Conservation (phyloP, 179 eudicot species). For the Corrigiola litoralis region DNA sequence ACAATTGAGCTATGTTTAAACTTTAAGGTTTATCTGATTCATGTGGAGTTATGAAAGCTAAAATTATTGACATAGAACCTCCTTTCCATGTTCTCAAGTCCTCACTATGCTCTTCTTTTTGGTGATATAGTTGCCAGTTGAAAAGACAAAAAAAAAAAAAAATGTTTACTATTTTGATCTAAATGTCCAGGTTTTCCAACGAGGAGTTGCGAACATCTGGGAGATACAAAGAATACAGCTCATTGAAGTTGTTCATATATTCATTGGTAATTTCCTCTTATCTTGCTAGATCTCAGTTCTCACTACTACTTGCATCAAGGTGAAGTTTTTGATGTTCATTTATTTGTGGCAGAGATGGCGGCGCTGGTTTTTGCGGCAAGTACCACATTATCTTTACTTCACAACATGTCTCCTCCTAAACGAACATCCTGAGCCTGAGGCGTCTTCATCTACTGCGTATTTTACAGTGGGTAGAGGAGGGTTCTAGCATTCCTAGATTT, state of each 20-base stretch:
- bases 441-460: background rate
- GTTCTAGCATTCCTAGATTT: background rate
- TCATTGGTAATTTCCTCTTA: conserved; percentile 23
- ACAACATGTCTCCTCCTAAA: conserved; percentile 78
- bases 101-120: background rate
- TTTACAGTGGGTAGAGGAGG: too few species aligned
- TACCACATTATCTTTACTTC: conserved; percentile 45
- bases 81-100: too few species aligned
- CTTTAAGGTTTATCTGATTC: too few species aligned
- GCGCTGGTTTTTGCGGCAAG: conserved; percentile 37
- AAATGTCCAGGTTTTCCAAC: conserved; percentile 20
- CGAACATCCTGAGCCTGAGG: conserved; percentile 52
- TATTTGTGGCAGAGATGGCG: conserved; percentile 42
- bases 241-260: conserved; percentile 19
- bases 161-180: background rate
- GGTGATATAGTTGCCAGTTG: background rate
- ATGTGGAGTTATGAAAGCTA: too few species aligned
- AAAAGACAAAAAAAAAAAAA: too few species aligned
- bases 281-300: background rate
- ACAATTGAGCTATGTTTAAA: too few species aligned
- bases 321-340: background rate
- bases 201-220: conserved; percentile 23
- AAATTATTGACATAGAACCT: too few species aligned
- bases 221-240: conserved; percentile 23
- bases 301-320: background rate